Evolutionary conservation across 306 rosid genomes (phyloP).

Genomic region (Lupinus albus): DNA sequence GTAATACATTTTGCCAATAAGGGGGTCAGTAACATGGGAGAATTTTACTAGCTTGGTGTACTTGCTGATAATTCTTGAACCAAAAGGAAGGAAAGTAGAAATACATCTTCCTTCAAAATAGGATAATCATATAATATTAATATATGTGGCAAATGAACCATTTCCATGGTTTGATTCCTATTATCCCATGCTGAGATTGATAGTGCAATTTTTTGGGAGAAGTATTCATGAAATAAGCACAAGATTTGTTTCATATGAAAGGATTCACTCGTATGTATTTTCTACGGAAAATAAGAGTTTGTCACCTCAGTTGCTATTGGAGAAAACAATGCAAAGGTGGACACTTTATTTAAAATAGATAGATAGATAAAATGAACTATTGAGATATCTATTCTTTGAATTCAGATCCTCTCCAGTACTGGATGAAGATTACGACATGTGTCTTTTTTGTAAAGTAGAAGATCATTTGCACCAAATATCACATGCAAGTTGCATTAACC

Average conservation of each 20-base stretch:
- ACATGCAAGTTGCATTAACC: too few species aligned
- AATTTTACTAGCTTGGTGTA: conserved; percentile 27
- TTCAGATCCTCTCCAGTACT: too few species aligned
- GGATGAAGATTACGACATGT: too few species aligned
- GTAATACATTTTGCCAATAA: conserved; percentile 42
- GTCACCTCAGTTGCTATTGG: too few species aligned
- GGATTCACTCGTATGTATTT: background rate
- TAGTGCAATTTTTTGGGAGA: background rate
- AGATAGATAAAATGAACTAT: too few species aligned
- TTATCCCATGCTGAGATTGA: background rate
- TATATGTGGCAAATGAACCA: background rate
- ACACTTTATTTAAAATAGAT: too few species aligned
- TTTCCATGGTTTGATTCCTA: background rate
- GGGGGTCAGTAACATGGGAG: background rate
- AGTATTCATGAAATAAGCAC: background rate
- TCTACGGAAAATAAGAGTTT: too few species aligned
- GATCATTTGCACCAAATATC: too few species aligned
- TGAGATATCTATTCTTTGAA: too few species aligned
- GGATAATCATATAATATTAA: background rate
- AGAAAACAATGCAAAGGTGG: too few species aligned
- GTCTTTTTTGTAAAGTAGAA: too few species aligned
- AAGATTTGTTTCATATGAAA: conserved; percentile 14
- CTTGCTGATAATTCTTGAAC: conserved; percentile 5
- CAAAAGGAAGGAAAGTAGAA: background rate
- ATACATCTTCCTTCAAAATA: background rate